Percentiles rank a stretch among this genome's conserved stretches.
These are phyloP conservation scores for Trichophyton benhamiae DNA, from an alignment of 2,329 filamentous ascomycete species.

Conservation along the genomic window DNA sequence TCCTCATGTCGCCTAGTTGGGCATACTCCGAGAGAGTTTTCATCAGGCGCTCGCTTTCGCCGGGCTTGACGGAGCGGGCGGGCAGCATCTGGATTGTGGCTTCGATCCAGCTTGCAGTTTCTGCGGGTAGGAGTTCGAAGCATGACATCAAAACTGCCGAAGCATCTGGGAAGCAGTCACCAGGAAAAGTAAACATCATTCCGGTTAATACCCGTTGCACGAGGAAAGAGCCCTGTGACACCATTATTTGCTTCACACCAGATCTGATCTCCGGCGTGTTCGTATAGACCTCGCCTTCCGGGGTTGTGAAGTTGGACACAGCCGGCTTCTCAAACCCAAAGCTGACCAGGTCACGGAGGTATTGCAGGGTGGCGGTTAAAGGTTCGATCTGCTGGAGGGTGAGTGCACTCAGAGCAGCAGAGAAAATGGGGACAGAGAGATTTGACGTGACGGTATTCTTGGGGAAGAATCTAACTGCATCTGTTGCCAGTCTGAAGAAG, in stretches of 20 bases:
- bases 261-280: conserved; percentile 58
- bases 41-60: conserved; percentile 71
- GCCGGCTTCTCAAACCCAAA: conserved; percentile 66
- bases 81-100: conserved; percentile 75
- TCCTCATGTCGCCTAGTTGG: conserved; percentile 55
- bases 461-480: conserved; percentile 87
- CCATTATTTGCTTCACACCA: conserved; percentile 60
- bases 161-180: conserved; percentile 88
- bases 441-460: conserved; percentile 67
- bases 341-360: conserved; percentile 77
- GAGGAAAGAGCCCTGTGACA: conserved; percentile 59
- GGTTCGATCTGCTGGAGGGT: conserved; percentile 85
- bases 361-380: conserved; percentile 81
- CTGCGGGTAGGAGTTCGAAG: conserved; percentile 71
- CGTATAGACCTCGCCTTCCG: conserved; percentile 47
- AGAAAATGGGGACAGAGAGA: conserved; percentile 70
- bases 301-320: conserved; percentile 45
- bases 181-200: conserved; percentile 98
- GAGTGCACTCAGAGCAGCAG: conserved; percentile 74
- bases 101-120: conserved; percentile 72
- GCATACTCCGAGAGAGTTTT: conserved; percentile 69
- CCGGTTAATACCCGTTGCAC: conserved; percentile 85
- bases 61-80: conserved; percentile 62
- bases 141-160: conserved; percentile 82
- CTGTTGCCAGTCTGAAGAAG: conserved; percentile 85